Conservation (phyloP, 768 basidiomycete species). For the Agrocybe chaxingu region DNA sequence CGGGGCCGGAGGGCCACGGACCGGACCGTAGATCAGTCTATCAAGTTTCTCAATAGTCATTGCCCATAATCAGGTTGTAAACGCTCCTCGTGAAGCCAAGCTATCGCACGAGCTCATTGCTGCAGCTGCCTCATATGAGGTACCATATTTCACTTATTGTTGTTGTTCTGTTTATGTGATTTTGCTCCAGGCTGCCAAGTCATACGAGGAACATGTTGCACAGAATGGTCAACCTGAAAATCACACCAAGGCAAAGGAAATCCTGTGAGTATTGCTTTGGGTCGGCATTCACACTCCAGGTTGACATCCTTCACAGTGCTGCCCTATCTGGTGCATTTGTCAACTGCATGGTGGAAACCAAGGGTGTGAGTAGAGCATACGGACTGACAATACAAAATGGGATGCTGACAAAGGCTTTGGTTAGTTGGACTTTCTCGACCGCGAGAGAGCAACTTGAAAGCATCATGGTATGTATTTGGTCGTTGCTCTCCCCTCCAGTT, state of each 20-base stretch:
- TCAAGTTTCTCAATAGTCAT: neutral
- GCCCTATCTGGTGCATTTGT: slow-evolving; percentile 51
- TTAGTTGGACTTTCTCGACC: slow-evolving; percentile 29
- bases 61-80: slow-evolving; percentile 32
- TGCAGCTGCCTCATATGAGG: slow-evolving; percentile 65
- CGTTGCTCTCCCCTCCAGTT: neutral
- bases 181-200: slow-evolving; percentile 50
- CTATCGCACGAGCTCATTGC: slow-evolving; percentile 67
- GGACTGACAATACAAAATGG: no score
- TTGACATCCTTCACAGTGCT: slow-evolving; percentile 30
- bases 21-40: no score
- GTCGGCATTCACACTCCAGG: neutral
- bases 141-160: slow-evolving; percentile 11
- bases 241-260: slow-evolving; percentile 58
- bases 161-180: neutral
- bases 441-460: slow-evolving; percentile 17
- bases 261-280: slow-evolving; percentile 29
- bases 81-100: slow-evolving; percentile 52
- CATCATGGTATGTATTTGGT: slow-evolving; percentile 20
- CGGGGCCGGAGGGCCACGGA: no score
- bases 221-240: slow-evolving; percentile 42
- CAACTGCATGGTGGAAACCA: slow-evolving; percentile 55
- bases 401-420: neutral
- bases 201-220: slow-evolving; percentile 52
- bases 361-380: slow-evolving; percentile 24